Base-by-base conservation (phyloP, 176 grass and related monocot genomes). In the Lolium multiflorum region DNA sequence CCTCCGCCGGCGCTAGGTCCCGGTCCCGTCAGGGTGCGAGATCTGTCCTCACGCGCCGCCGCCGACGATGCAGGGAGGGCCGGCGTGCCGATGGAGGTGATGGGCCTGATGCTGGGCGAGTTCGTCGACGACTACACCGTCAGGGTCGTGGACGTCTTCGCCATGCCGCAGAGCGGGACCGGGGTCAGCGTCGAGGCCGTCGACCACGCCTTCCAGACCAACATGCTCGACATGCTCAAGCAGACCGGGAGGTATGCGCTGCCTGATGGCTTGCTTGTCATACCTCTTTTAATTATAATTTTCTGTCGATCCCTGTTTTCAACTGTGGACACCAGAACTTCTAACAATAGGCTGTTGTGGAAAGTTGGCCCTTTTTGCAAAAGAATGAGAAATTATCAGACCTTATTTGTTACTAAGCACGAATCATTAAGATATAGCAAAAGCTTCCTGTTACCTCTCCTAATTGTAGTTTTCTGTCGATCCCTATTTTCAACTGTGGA, bases 171-270 rank as follows among this genome's bases (percentile, higher is more conserved):
- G 90, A 99, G 97, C 82, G 94, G 97, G 46, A 99, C 97, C 6
- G 92, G 94, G 76, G 97, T 99, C 59, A 94, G 92, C 80, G 92
- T 96, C 1, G 92, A 99, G 92, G 97, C 97, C 13, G 94, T 99
- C 55, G 97, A 99, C 85, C 94, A 99, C 69, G 97, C 92, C 38
- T 99, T 99, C 82, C 97, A 99, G 87, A 99, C 94, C 20, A 96
- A 99, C 90, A 99, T 99, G 97, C 90, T 99, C 10, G 97, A 99
- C 86, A 99, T 99, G 97, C 97, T 99, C 80, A 99, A 99, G 80
- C 92, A 99, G 87, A 96, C 94, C 3, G 97, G 94, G 63, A 96
- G 97, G 97, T 99, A 76, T 5, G 66, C 4, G 63, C 21, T 67
- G 47, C 75, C 24, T 49, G 22, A 62, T 49, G n/a, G 37, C 11